Conservation (phyloP, 495 filamentous ascomycete species). For the Corynascus novoguineensis region DNA sequence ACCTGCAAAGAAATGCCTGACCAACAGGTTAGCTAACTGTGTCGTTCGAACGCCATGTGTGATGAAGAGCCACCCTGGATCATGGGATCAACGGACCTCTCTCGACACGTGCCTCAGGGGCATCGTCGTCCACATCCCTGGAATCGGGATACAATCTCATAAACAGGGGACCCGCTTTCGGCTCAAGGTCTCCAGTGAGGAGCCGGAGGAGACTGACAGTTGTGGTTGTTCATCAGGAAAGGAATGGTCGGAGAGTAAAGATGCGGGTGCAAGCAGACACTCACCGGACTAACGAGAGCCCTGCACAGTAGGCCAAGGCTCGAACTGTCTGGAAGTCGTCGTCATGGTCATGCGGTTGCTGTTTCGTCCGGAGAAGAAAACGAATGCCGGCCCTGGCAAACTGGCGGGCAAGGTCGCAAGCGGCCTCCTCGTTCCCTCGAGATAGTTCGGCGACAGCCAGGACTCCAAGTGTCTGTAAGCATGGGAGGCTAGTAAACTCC, state of each 20-base stretch:
- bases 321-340: slow-evolving; percentile 18
- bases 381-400: slow-evolving; percentile 23
- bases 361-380: slow-evolving; percentile 15
- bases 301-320: slow-evolving; percentile 26
- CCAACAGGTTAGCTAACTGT: not conserved
- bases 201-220: slow-evolving; percentile 18
- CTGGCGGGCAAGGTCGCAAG: slow-evolving; percentile 19
- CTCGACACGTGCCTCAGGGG: slow-evolving; percentile 21
- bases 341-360: not conserved
- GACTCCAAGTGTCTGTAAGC: slow-evolving; percentile 25
- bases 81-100: slow-evolving; percentile 29
- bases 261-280: not conserved
- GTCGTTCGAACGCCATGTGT: not conserved
- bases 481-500: slow-evolving; percentile 19
- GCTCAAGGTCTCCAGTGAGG: slow-evolving; percentile 26
- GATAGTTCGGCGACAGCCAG: slow-evolving; percentile 24
- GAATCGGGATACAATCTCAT: slow-evolving; percentile 21
- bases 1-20: slow-evolving; percentile 25
- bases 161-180: slow-evolving; percentile 25
- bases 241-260: not conserved
- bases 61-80: too few relatives aligned
- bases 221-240: not conserved
- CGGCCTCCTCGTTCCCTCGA: slow-evolving; percentile 25
- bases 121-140: slow-evolving; percentile 19
- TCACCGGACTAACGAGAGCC: slow-evolving; percentile 25